Evolutionary conservation across 2,329 filamentous ascomycete species (phyloP), one percentile per base, ranked within the genome.

Genomic region (Sporothrix variecibatus): DNA sequence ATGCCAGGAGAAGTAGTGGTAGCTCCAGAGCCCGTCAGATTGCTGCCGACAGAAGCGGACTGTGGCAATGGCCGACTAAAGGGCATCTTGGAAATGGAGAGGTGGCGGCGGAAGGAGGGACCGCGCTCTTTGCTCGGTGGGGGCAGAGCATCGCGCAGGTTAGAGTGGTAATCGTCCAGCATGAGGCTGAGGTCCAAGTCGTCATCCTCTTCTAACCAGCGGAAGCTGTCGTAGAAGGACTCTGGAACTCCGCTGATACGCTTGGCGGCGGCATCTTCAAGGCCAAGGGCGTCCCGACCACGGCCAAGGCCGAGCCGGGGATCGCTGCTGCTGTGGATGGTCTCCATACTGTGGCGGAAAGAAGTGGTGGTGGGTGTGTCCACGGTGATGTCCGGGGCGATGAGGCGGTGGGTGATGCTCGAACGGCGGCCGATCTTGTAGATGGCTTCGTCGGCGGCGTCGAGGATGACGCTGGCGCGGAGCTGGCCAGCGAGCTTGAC

Each of bases 181-280:
- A 86, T 87, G 51, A 95, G 85, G 62, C 88, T 85, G 31, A 92
- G 81, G 78, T 95, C 92, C 43, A 95, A 83, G 71, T 92, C 88
- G 23, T 91, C 88, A 72, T 93, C 90, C 74, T 93, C 91, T 40
- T 94, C 92, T 34, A 94, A 84, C 91, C 92, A 94, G 68, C 90
- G 87, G 77, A 94, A 92, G 79, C 87, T 91, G 75, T 94, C 90
- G 69, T 89, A 88, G 74, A 93, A 84, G 1, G 87, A 87, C 70
- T 88, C 85, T 49, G 87, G 82, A 77, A 87, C 79, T 40, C 75
- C 77, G 72, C 78, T 78, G 38, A 70, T 74, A n/a, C 73, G 70
- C 72, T 76, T 72, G 72, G 17, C 23, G 28, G 70, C 6, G 8
- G 38, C 65, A 46, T 64, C 43, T 6, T 64, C 46, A 7, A 72